Evolutionary conservation across 139 green algal genomes (phyloP), one percentile per base, ranked within the genome.

Genomic region (Micractinium conductrix): DNA sequence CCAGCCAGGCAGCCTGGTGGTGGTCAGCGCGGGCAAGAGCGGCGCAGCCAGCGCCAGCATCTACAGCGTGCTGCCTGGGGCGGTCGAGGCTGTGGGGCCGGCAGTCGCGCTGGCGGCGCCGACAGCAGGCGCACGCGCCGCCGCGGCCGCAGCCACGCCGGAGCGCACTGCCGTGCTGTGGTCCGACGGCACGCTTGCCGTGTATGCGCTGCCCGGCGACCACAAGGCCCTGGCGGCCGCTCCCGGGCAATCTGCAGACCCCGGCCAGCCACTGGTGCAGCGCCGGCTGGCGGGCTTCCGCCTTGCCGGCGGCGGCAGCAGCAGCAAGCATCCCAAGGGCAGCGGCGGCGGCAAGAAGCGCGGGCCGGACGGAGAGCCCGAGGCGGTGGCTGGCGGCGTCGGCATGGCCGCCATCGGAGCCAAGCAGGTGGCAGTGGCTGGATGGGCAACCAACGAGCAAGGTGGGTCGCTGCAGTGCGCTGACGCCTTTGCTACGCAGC

Each of bases 141-240:
- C 78, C 38, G 74, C 74, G 3, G 84, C 84, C 6, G 33, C 53
- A 33, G 33, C 45, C 70, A 72, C 76, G 4, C 28, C 71, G 0
- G 72, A 74, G 60, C 45, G 76, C 16, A 73, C 76, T 2, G 84
- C 78, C 7, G 74, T 88, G 16, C 48, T 88, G 4, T 88, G 84
- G 84, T 88, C 84, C 4, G 76, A 85, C 16, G 79, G 84, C 35
- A 81, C 74, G 3, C 24, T 88, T 1, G 71, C 79, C 6, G 37
- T 79, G 1, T 88, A 88, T 28, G 16, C 9, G 6, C 50, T 63
- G 44, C 81, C 71, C 5, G 72, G 55, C 0, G 80, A 82, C 12
- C 33, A 40, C 58, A 37, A 14, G 38, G 58, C 76, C 16, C 75
- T 81, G 14, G 72, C 37, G 4, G 33, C 74, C 4, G 58, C 35